Base-by-base conservation (phyloP, 2,329 filamentous ascomycete species). In the Curvularia sp. region DNA sequence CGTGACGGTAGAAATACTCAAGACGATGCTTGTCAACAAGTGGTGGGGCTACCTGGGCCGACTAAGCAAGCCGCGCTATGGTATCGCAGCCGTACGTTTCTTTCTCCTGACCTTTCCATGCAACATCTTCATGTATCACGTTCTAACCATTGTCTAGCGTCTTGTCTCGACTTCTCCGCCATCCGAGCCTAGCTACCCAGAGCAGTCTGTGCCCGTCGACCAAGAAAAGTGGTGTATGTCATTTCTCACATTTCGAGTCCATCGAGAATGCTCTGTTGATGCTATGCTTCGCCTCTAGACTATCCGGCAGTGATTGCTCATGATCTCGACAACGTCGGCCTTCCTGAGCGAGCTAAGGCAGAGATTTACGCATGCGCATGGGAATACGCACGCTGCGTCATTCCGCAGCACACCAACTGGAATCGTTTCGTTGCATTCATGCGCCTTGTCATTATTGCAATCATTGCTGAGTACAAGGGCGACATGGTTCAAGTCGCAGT, bases 301-400 rank as follows among this genome's bases (percentile, higher is more conserved):
- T 52, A 52, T 9, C 49, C 49, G 5, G 7, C 12, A 27, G 49
- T 36, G 1, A 43, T 52, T 19, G 38, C 49, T 5, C 15, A 45
- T 18, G 49, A 52, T 10, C 39, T 52, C 2, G 19, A 52, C 1
- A 25, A 43, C 13, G 2, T 18, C 7, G 18, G 32, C 19, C 18
- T 45, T 12, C 28, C 49, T 9, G 10, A 36, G 13, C 12, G 13
- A 5, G 18, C 25, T 28, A 55, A 55, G 10, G 8, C 50, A 19
- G 61, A 68, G 42, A 49, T 67, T 13, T 55, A 66, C 32, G 67
- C 67, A 10, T 60, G 53, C 36, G 65, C 67, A 10, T 70, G 55
- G 55, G 67, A 70, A 46, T 70, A 68, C 54, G 45, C 64, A 1
- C 56, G 67, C 15, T 65, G 58, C 41, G 64, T 70, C 12, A 70